Base-by-base conservation (phyloP, 257 asterid species). In the Rubia yunnanensis region DNA sequence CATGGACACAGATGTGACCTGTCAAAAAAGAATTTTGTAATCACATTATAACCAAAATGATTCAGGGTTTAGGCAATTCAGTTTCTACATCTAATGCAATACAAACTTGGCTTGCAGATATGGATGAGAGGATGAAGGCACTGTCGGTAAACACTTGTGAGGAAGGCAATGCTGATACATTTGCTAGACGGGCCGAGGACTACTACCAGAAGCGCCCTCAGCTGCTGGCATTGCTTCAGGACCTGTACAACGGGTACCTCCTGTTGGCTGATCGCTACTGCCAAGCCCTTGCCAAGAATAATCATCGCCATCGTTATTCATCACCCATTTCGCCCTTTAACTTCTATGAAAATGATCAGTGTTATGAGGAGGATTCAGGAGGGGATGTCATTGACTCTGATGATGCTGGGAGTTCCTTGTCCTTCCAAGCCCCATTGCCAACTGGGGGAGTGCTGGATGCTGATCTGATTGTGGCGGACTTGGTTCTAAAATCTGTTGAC, bases 171-270 rank as follows among this genome's bases (percentile, higher is more conserved):
- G 81, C 72, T 1, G 94, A 86, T 81, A 85, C 86, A 63, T 92
- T 92, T 49, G 88, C 94, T 0, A 75, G 75, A 60, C 78, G 95
- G 46, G 97, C 99, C 0, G 88, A 92, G 34, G 84, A 81, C 32
- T 92, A 92, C 82, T 89, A 89, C 78, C 80, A 84, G 39, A 85
- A 79, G 73, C 94, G 97, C 59, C 99, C 97, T 53, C 97, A 89
- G 80, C 87, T 89, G 10, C 70, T 89, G 38, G 81, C 76, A 5
- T 64, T 89, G 28, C 91, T 92, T 7, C 82, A 92, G 55, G 97
- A 92, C 48, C 53, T 92, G 77, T 92, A 92, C 80, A 90, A 86
- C 36, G 72, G 81, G 46, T 92, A 86, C 82, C 89, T 92, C 74
- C 79, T 91, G 13, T 76, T 92, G 55, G 97, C 96, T 0, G 96